These are phyloP conservation scores for Curvularia sp. DNA, from an alignment of 2,329 filamentous ascomycete genomes.

Conservation along the genomic window DNA sequence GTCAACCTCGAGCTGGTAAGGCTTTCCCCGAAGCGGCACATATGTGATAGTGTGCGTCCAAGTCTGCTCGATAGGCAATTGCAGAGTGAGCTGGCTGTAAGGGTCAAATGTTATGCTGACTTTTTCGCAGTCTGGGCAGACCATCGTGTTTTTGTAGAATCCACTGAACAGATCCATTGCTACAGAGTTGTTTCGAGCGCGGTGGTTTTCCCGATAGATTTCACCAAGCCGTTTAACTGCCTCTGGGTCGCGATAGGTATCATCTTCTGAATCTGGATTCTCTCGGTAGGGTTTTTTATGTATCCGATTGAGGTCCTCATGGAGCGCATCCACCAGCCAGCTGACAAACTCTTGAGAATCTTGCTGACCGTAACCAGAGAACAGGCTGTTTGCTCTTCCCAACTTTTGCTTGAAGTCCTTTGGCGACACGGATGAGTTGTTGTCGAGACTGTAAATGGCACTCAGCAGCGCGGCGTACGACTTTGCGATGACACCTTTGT, in stretches of 20 bases:
- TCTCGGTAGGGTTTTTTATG: conserved; percentile 96
- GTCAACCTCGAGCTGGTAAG: conserved; percentile 78
- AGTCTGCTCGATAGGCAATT: conserved; percentile 83
- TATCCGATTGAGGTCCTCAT: conserved; percentile 93
- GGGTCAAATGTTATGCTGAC: conserved; percentile 99
- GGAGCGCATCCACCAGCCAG: conserved; percentile 90
- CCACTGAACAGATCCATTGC: conserved; percentile 93
- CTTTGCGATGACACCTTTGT: conserved; percentile 84
- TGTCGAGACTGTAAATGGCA: conserved; percentile 76
- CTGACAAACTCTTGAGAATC: conserved; percentile 97
- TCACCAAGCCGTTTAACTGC: conserved; percentile 86
- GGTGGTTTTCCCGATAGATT: conserved; percentile 89
- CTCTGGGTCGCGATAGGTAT: conserved; percentile 83
- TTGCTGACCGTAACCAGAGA: conserved; percentile 94
- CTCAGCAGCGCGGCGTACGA: conserved; percentile 79
- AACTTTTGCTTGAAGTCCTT: conserved; percentile 82
- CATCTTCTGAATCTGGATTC: conserved; percentile 96
- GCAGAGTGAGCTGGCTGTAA: conserved; percentile 92
- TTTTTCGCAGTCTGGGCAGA: conserved; percentile 89
- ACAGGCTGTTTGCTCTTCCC: conserved; percentile 80
- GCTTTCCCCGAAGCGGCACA: conserved; percentile 74
- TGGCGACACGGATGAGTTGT: conserved; percentile 74
- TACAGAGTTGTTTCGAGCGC: conserved; percentile 90
- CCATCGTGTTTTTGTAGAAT: conserved; percentile 96
- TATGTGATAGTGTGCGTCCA: conserved; percentile 79